Percentiles rank a stretch among this genome's conserved stretches.
These are phyloP conservation scores for Endoconidiophora laricicola DNA, from an alignment of 2,329 filamentous ascomycete genomes.

Conservation along the genomic window DNA sequence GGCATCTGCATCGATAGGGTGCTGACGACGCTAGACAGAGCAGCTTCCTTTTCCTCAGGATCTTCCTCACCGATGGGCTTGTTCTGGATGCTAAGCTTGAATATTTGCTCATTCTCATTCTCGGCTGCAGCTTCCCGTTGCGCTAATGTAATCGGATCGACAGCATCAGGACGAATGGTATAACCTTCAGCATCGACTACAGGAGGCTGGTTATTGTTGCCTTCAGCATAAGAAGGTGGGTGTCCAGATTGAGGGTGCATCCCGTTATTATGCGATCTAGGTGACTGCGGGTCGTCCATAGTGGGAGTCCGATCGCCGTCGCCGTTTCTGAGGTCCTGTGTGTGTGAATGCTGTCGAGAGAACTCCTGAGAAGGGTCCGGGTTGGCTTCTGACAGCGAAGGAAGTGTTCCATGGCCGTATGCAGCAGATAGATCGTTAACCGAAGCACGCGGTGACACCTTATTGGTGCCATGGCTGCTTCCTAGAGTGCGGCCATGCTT, in stretches of 20 bases:
- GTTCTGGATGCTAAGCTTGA: slow-evolving; percentile 67
- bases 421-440: slow-evolving; percentile 39
- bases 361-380: slow-evolving; percentile 13
- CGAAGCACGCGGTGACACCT: slow-evolving; percentile 40
- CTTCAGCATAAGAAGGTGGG: not conserved
- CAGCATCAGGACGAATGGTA: slow-evolving; percentile 47
- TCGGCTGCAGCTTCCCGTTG: slow-evolving; percentile 43
- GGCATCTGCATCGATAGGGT: slow-evolving; percentile 51
- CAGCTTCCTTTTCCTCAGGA: slow-evolving; percentile 54
- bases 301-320: slow-evolving; percentile 27
- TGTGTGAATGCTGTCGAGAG: not conserved
- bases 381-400: slow-evolving; percentile 41
- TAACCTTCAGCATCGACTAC: slow-evolving; percentile 54
- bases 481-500: slow-evolving; percentile 41
- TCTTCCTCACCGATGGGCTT: slow-evolving; percentile 66
- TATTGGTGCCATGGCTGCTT: slow-evolving; percentile 42
- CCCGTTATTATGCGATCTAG: slow-evolving; percentile 15
- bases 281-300: slow-evolving; percentile 15
- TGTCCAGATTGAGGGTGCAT: not conserved
- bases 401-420: slow-evolving; percentile 29
- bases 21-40: slow-evolving; percentile 58
- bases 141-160: slow-evolving; percentile 54
- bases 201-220: slow-evolving; percentile 13
- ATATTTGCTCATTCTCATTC: slow-evolving; percentile 44
- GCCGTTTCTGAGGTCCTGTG: not conserved